Conservation (phyloP, 805 yeast species). For the Schizosaccharomyces cryophilus region DNA sequence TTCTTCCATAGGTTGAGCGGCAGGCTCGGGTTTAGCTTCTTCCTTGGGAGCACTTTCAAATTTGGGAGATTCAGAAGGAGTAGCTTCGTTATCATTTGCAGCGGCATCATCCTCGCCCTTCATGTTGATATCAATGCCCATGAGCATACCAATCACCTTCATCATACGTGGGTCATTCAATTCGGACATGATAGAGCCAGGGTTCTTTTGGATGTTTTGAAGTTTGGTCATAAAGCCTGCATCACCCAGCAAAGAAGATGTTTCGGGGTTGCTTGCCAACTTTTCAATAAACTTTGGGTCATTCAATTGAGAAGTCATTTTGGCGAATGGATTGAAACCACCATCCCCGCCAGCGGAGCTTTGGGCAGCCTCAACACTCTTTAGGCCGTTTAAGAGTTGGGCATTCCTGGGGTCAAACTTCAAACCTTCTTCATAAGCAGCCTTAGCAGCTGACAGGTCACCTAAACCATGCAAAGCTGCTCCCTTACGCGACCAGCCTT, state of each 20-base stretch:
- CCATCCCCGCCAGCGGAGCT: constrained; percentile 20
- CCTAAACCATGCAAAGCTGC: constrained; percentile 83
- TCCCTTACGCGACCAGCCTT: constrained; percentile 81
- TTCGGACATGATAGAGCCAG: constrained; percentile 44
- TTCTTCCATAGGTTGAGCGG: constrained; percentile 8
- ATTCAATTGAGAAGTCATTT: constrained; percentile 50
- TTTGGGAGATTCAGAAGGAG: background rate
- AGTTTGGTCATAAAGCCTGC: constrained; percentile 58
- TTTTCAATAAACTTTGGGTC: constrained; percentile 61
- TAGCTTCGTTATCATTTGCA: constrained; percentile 9
- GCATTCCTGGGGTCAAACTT: constrained; percentile 59
- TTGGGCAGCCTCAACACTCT: constrained; percentile 40
- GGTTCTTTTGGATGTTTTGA: constrained; percentile 29
- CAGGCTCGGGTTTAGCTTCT: constrained; percentile 10
- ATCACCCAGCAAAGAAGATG: constrained; percentile 67
- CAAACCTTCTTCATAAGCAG: constrained; percentile 51
- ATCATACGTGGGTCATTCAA: constrained; percentile 66
- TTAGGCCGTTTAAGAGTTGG: constrained; percentile 66
- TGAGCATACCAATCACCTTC: constrained; percentile 62
- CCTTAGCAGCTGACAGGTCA: constrained; percentile 47
- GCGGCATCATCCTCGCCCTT: constrained; percentile 13
- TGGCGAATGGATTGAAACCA: constrained; percentile 36
- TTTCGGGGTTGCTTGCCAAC: constrained; percentile 61
- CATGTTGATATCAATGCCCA: constrained; percentile 38
- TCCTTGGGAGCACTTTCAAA: background rate